These are phyloP conservation scores for Solanum chmielewskii DNA, from an alignment of 257 asterid species.

Conservation along the genomic window DNA sequence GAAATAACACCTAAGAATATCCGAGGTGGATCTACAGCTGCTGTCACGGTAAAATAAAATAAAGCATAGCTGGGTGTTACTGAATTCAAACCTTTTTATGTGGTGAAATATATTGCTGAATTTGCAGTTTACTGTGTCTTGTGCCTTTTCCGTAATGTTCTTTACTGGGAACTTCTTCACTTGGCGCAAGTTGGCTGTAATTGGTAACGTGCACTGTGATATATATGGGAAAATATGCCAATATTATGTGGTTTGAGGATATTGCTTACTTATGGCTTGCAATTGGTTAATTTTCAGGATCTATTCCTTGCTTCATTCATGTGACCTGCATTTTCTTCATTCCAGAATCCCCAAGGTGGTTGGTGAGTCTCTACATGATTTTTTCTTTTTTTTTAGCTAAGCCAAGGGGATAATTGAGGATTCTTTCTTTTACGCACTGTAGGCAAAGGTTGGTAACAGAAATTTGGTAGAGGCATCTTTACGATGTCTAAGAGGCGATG, in stretches of 20 bases:
- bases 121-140: background rate
- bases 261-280: background rate
- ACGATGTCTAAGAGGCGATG: constrained; percentile 8
- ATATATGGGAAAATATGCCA: background rate
- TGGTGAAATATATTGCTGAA: background rate
- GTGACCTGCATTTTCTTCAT: constrained; percentile 4
- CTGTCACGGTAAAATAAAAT: constrained; percentile 1
- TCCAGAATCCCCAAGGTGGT: constrained; percentile 22
- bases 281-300: constrained; percentile 1
- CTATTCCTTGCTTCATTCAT: constrained; percentile 9
- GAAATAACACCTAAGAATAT: constrained; percentile 10
- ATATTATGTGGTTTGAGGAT: background rate
- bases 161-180: constrained; percentile 10
- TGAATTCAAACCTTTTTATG: background rate
- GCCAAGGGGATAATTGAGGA: background rate
- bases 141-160: constrained; percentile 2
- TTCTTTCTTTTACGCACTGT: background rate
- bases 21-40: constrained; percentile 12
- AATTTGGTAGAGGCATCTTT: constrained; percentile 9
- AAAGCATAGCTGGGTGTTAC: background rate
- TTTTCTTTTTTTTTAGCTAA: background rate
- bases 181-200: constrained; percentile 9
- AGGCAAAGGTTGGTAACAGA: constrained; percentile 17
- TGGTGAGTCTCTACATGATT: background rate
- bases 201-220: constrained; percentile 6